Percentiles rank a stretch among this genome's conserved stretches.
Conservation (phyloP, 2,329 filamentous ascomycete species). For the Fusarium algeriense region DNA sequence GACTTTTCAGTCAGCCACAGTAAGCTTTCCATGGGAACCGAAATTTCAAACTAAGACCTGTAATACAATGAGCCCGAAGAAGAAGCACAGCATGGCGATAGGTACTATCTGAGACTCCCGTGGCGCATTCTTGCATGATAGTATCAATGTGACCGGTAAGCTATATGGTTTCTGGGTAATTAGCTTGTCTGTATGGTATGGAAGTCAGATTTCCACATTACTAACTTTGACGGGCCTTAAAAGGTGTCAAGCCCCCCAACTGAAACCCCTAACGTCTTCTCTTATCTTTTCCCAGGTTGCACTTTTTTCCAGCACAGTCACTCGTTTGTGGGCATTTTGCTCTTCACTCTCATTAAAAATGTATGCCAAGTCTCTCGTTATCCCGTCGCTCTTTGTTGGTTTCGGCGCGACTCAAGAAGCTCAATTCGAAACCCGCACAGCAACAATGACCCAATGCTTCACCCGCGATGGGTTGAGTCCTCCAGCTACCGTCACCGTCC, state of each 20-base stretch:
- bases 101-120: neutral
- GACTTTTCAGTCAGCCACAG: constrained; percentile 1
- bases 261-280: neutral
- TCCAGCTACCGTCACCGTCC: neutral
- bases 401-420: constrained; percentile 1
- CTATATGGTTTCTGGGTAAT: neutral
- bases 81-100: neutral
- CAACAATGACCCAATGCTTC: constrained; percentile 33
- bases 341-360: constrained; percentile 8
- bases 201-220: neutral
- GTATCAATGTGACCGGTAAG: neutral
- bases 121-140: neutral
- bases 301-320: neutral
- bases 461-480: neutral
- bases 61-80: neutral
- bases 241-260: neutral
- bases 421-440: constrained; percentile 17
- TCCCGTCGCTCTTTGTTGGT: constrained; percentile 1
- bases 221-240: neutral
- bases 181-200: neutral
- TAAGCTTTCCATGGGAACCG: neutral
- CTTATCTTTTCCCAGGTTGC: too few species aligned
- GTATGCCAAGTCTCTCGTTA: constrained; percentile 7
- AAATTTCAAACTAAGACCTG: neutral
- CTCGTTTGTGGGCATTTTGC: neutral